Base-by-base conservation (phyloP, 768 basidiomycete genomes). In the Panaeolus cyanescens region DNA sequence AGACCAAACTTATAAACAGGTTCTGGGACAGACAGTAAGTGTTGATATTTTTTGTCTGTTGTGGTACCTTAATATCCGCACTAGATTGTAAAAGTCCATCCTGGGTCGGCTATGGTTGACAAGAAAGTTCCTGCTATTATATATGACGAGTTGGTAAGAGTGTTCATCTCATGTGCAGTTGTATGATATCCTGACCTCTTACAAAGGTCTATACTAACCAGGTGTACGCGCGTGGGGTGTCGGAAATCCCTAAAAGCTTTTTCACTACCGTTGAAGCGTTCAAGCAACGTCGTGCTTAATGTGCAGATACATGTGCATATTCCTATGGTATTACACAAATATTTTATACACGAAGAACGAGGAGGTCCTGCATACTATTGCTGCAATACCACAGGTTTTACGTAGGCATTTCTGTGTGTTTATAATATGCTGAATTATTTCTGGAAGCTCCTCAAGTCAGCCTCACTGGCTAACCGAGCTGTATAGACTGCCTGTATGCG, bases 141-240 rank as follows among this genome's bases (percentile, higher is more conserved):
- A 34, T 99, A 92, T 71, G 91, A 96, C 71, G 97, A 99, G 70
- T 76, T 99, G 70, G 96, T 97, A 63, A 69, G 90, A 78, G 2
- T 33, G 55, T 32, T 59, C 28, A 54, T 39, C 30, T 56, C 61
- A 17, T 42, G 13, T 30, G 25, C 25, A 28, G 55, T 40, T 39
- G 3, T 45, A 25, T 25, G 45, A 5, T 2, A 10, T 28, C 17
- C 30, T 40, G 15, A 55, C 10, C 54, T 4, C 57, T 58, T 32
- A 36, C 6, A 3, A 22, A 93, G 91, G 80, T 93, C 54, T 87
- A 89, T 68, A 95, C 93, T 15, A 91, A 83, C 61, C 87, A 89
- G 59, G 88, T 93, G 37, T 99, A 96, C 67, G 96, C 95, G 2
- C 88, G 96, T 2, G 91, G 90, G n/a, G 96, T 96, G 10, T 96